These are phyloP conservation scores for Cadophora malorum DNA, from an alignment of 2,329 filamentous ascomycete species.

Conservation along the genomic window DNA sequence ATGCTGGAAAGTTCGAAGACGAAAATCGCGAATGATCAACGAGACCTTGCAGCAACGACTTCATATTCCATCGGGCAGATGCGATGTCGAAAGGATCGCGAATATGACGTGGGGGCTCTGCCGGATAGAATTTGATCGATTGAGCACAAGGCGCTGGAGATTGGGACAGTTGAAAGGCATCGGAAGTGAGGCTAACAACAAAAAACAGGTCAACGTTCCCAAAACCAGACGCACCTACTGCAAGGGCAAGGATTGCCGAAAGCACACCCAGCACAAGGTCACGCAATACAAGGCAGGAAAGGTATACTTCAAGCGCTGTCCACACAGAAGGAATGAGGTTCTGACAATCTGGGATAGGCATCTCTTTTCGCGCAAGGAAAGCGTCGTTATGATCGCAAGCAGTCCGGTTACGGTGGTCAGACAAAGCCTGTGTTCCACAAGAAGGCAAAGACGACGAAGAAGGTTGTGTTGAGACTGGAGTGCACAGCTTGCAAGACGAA, in stretches of 20 bases:
- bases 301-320: conserved; percentile 53
- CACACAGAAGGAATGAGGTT: conserved; percentile 14
- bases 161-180: too few species aligned
- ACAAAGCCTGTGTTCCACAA: conserved; percentile 99
- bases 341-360: conserved; percentile 57
- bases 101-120: too few species aligned
- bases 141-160: too few species aligned
- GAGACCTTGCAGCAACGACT: too few species aligned
- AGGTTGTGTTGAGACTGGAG: conserved; percentile 98
- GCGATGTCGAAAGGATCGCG: too few species aligned
- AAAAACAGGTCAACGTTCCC: conserved; percentile 96
- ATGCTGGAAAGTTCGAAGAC: conserved; percentile 9
- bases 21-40: conserved; percentile 5
- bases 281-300: conserved; percentile 98
- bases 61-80: too few species aligned
- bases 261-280: conserved; percentile 91
- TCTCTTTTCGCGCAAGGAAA: conserved; percentile 98
- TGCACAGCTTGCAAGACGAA: conserved; percentile 98
- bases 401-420: conserved; percentile 99
- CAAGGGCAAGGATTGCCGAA: conserved; percentile 94
- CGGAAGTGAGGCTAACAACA: conserved; percentile 35
- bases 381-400: conserved; percentile 99
- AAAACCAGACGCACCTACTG: conserved; percentile 98
- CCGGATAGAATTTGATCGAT: too few species aligned
- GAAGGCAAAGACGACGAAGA: conserved; percentile 99